Percentiles rank a stretch among this genome's conserved stretches.
These are phyloP conservation scores for Huiozyma naganishii DNA, from an alignment of 805 yeast genomes.

Conservation along the genomic window DNA sequence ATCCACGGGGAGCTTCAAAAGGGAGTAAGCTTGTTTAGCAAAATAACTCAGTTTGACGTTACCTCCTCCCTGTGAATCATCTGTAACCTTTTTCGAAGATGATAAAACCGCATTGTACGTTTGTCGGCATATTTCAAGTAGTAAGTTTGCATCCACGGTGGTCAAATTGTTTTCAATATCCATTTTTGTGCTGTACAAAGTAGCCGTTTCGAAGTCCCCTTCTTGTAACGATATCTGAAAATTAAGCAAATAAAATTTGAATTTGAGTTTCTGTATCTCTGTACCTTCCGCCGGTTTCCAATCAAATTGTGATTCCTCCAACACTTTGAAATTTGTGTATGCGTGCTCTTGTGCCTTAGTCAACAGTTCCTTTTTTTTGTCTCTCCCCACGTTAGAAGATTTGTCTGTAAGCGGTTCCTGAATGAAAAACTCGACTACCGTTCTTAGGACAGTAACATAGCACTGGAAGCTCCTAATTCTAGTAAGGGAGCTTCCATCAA, in stretches of 20 bases:
- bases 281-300: not conserved
- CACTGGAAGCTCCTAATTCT: slow-evolving; percentile 28
- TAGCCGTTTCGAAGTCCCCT: slow-evolving; percentile 29
- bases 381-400: not conserved
- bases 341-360: slow-evolving; percentile 22
- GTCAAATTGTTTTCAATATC: slow-evolving; percentile 8
- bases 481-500: slow-evolving; percentile 10
- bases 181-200: slow-evolving; percentile 26
- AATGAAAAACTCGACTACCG: slow-evolving; percentile 17
- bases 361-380: slow-evolving; percentile 7
- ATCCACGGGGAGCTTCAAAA: not conserved
- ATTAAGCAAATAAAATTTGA: slow-evolving; percentile 25
- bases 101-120: slow-evolving; percentile 21
- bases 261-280: slow-evolving; percentile 12
- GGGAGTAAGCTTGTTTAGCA: slow-evolving; percentile 6
- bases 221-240: slow-evolving; percentile 24
- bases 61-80: slow-evolving; percentile 4
- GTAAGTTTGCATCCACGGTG: slow-evolving; percentile 8
- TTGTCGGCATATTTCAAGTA: slow-evolving; percentile 26
- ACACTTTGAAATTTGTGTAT: slow-evolving; percentile 16
- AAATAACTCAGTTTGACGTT: slow-evolving; percentile 8
- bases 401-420: not conserved
- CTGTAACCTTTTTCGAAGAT: slow-evolving; percentile 23
- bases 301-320: slow-evolving; percentile 12
- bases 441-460: slow-evolving; percentile 21